phyloP scores from a whole-genome alignment of 805 yeast species.

The Wickerhamiella sergipiensis region DNA sequence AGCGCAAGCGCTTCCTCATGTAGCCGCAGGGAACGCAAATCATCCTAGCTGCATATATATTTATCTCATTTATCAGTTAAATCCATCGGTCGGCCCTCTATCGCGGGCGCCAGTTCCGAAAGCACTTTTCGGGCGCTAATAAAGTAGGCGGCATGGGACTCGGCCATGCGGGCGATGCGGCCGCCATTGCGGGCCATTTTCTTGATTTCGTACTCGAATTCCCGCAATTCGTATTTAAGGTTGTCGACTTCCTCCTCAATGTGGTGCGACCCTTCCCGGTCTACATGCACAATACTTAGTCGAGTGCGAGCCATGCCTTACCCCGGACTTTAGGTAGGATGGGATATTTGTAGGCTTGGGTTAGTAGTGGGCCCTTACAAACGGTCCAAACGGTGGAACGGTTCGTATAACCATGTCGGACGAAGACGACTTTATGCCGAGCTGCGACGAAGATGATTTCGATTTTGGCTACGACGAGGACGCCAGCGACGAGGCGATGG shows the following conservation, averaged over 20 bases:
- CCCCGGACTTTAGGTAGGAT: too few species aligned
- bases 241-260: background rate
- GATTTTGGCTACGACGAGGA: constrained; percentile 13
- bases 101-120: background rate
- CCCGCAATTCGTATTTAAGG: background rate
- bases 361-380: too few species aligned
- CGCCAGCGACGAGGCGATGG: constrained; percentile 11
- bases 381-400: too few species aligned
- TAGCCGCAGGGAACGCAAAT: too few species aligned
- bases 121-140: background rate
- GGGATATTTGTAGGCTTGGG: too few species aligned
- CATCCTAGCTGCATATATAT: background rate
- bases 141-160: background rate
- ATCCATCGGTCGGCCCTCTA: too few species aligned
- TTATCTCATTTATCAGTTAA: too few species aligned
- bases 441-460: constrained; percentile 26
- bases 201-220: background rate
- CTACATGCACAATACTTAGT: background rate
- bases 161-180: background rate
- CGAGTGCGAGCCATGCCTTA: background rate
- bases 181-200: background rate
- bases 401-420: constrained; percentile 25
- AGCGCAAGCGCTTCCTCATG: constrained; percentile 3
- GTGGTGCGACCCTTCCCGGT: background rate
- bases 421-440: constrained; percentile 28